These are phyloP conservation scores for Pleurostoma richardsiae DNA, from an alignment of 2,329 filamentous ascomycete genomes.

Conservation along the genomic window DNA sequence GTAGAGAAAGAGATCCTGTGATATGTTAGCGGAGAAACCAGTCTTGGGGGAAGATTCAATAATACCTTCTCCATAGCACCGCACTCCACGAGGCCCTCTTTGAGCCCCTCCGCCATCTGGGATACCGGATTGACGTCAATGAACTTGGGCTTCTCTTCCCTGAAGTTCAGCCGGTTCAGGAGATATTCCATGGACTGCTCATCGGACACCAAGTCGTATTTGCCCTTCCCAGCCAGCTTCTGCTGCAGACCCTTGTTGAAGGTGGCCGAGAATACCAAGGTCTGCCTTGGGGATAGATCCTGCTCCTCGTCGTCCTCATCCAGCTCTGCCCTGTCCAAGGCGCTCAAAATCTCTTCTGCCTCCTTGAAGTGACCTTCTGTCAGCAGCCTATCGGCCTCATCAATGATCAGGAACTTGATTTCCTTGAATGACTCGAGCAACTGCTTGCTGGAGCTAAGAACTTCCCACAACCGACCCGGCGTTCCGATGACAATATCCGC, in stretches of 20 bases:
- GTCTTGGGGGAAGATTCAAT: background rate
- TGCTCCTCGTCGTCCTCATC: constrained; percentile 44
- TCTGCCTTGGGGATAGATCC: constrained; percentile 60
- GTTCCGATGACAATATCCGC: constrained; percentile 94
- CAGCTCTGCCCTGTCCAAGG: constrained; percentile 69
- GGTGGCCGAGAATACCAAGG: constrained; percentile 92
- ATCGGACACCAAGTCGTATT: constrained; percentile 62
- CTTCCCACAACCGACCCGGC: constrained; percentile 90
- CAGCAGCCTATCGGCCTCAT: constrained; percentile 89
- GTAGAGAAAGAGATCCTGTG: constrained; percentile 85
- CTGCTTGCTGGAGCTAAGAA: constrained; percentile 70
- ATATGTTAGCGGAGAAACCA: constrained; percentile 10
- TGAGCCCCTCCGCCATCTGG: constrained; percentile 82
- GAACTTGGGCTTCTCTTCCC: constrained; percentile 78
- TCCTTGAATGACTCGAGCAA: constrained; percentile 66
- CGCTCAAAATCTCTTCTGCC: constrained; percentile 77
- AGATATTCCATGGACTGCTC: constrained; percentile 90
- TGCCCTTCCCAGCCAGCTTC: constrained; percentile 77
- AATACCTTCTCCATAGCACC: constrained; percentile 83
- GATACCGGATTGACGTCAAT: constrained; percentile 86
- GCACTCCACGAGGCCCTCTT: constrained; percentile 89
- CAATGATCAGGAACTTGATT: constrained; percentile 80
- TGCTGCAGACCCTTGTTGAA: constrained; percentile 90
- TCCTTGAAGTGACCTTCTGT: constrained; percentile 96
- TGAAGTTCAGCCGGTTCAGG: constrained; percentile 83